These are phyloP conservation scores for Amanita thiersii DNA, from an alignment of 768 basidiomycete genomes.

Conservation along the genomic window DNA sequence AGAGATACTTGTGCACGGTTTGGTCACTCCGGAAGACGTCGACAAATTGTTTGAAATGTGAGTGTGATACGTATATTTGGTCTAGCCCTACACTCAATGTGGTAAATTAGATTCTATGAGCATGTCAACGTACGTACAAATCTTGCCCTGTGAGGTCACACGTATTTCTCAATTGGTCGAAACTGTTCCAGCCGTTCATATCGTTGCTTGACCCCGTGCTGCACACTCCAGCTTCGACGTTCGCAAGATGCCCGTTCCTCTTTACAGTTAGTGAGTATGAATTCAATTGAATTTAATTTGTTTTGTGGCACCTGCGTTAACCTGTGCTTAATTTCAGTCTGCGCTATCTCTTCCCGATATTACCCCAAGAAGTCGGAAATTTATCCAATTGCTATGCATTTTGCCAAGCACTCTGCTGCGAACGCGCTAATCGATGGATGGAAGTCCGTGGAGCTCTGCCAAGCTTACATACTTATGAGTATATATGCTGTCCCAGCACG, in stretches of 20 bases:
- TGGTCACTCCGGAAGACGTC: constrained; percentile 72
- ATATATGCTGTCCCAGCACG: constrained; percentile 74
- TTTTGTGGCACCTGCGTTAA: neutral
- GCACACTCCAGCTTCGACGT: constrained; percentile 73
- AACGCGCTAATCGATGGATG: constrained; percentile 74
- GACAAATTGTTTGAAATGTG: constrained; percentile 81
- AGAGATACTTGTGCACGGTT: constrained; percentile 72
- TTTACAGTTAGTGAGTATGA: constrained; percentile 74
- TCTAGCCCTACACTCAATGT: neutral
- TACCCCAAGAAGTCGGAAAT: constrained; percentile 74
- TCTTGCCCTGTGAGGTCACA: neutral
- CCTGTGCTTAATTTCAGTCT: constrained; percentile 37
- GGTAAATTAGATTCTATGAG: constrained; percentile 53
- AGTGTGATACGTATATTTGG: constrained; percentile 18
- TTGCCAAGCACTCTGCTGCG: constrained; percentile 75
- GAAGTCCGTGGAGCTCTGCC: constrained; percentile 83
- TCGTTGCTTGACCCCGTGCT: constrained; percentile 74
- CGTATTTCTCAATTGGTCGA: neutral
- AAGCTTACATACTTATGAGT: constrained; percentile 87
- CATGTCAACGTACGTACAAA: constrained; percentile 55
- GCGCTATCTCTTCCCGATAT: constrained; percentile 80
- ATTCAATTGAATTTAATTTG: neutral
- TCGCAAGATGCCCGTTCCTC: constrained; percentile 81
- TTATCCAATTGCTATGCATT: constrained; percentile 85
- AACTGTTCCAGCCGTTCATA: constrained; percentile 44